Evolutionary conservation across 164 flowering plant genomes (phyloP).

Genomic region (Sextonia rubra): DNA sequence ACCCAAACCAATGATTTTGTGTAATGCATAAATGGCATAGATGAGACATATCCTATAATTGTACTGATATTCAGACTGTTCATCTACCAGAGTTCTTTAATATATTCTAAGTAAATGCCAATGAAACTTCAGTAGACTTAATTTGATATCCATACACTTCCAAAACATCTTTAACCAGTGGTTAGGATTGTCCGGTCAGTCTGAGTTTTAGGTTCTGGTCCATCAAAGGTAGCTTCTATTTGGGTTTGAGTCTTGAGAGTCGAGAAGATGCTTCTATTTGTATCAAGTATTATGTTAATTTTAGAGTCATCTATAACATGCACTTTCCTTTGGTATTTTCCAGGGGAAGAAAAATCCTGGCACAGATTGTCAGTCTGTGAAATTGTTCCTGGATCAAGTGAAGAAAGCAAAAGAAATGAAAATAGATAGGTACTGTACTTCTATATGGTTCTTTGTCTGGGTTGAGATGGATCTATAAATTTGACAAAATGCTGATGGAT

Average conservation of each 20-base stretch:
- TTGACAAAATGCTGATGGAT: background rate
- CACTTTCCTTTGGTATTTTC: conserved; percentile 1
- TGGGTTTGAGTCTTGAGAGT: no score
- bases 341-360: conserved; percentile 99
- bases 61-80: no score
- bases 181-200: background rate
- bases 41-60: no score
- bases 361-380: conserved; percentile 60
- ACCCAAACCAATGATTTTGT: no score
- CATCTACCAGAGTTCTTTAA: no score
- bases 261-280: no score
- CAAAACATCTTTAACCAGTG: no score
- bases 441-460: background rate
- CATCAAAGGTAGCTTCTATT: background rate
- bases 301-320: background rate
- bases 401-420: conserved; percentile 78
- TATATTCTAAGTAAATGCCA: no score
- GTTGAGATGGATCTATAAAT: background rate
- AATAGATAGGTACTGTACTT: conserved; percentile 59
- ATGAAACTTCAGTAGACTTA: no score
- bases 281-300: background rate
- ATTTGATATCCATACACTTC: no score
- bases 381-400: conserved; percentile 61
- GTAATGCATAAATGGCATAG: no score
- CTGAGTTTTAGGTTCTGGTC: background rate